Evolutionary conservation across 192 early-diverging fungal genomes (phyloP), one percentile per base, ranked within the genome.

Genomic region (Thamnidium elegans): DNA sequence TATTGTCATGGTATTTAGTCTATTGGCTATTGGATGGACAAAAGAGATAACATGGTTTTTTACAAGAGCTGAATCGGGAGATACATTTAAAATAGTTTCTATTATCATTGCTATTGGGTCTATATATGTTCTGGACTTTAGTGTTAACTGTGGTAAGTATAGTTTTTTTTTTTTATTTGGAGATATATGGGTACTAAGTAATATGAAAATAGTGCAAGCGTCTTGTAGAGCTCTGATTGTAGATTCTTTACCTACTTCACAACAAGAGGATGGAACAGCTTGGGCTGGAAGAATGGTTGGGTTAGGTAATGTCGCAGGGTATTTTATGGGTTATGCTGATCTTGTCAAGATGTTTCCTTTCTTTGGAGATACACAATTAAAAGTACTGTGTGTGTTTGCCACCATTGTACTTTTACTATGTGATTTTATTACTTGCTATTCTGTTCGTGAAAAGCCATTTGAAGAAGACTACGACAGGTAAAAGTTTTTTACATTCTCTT

Each of bases 81-180:
- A 48, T 34, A 62, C 51, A 71, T 72, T 58, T 52, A 70, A 50
- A 36, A 62, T 21, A 19, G 45, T 62, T 23, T 79, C 89, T 3
- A 86, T 90, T 32, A 62, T 81, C 30, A 68, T 92, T 51, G 94
- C 92, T 13, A 89, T 98, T 8, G 39, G 73, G 6, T 86, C 87
- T 9, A 94, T 98, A 59, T 98, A 94, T 70, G 62, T 90, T 9
- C 75, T 99, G 19, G 96, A 99, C 80, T 97, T 99, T 80, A 86
- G 92, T 4, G 86, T 98, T 50, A 98, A 98, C 69, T 85, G 84
- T 47, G 82, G 82, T 84, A 78, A 72, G 73, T 1, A 17, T 2
- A 6, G 1, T 23, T 21, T 26, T 50, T 26, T 31, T 50, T 5
- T 48, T 1, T 15, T 55, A 17, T 26, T 26, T 26, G 26, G 26